These are phyloP conservation scores for Macrocystidia cucumis DNA, from an alignment of 1,284 basidiomycete genomes.

Conservation along the genomic window DNA sequence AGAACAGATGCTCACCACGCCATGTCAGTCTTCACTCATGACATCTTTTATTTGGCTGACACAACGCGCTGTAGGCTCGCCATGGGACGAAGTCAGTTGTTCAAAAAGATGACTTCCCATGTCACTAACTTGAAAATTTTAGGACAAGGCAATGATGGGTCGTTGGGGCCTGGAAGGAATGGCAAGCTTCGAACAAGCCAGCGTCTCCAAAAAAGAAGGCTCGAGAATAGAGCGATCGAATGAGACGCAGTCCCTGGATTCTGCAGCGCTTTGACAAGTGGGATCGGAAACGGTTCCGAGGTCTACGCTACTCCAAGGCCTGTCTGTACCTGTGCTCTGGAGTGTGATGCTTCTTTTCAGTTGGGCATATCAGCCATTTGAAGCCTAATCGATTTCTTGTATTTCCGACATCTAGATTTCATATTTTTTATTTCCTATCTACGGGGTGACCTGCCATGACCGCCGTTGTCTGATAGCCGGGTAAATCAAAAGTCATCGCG, in stretches of 20 bases:
- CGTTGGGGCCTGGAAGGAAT: constrained; percentile 93
- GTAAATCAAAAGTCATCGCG: too few species aligned
- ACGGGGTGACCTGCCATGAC: too few species aligned
- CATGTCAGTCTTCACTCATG: constrained; percentile 49
- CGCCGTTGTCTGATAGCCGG: too few species aligned
- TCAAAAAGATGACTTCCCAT: constrained; percentile 1
- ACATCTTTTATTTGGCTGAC: constrained; percentile 6
- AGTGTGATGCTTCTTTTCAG: too few species aligned
- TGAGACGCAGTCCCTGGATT: constrained; percentile 3
- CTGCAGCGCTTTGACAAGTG: too few species aligned
- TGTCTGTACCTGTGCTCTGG: too few species aligned
- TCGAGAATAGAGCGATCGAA: constrained; percentile 13
- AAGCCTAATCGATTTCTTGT: too few species aligned
- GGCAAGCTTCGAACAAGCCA: constrained; percentile 73
- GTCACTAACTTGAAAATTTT: constrained; percentile 10
- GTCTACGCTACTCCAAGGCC: too few species aligned
- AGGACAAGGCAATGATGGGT: constrained; percentile 92
- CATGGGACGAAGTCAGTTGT: constrained; percentile 71
- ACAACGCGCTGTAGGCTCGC: constrained; percentile 45
- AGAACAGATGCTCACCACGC: constrained; percentile 95
- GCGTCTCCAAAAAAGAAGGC: constrained; percentile 48
- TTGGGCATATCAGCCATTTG: too few species aligned
- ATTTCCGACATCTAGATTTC: too few species aligned
- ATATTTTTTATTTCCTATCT: too few species aligned
- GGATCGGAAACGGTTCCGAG: too few species aligned